These are phyloP conservation scores for Onygenales sp. DNA, from an alignment of 2,329 filamentous ascomycete genomes.

Conservation along the genomic window DNA sequence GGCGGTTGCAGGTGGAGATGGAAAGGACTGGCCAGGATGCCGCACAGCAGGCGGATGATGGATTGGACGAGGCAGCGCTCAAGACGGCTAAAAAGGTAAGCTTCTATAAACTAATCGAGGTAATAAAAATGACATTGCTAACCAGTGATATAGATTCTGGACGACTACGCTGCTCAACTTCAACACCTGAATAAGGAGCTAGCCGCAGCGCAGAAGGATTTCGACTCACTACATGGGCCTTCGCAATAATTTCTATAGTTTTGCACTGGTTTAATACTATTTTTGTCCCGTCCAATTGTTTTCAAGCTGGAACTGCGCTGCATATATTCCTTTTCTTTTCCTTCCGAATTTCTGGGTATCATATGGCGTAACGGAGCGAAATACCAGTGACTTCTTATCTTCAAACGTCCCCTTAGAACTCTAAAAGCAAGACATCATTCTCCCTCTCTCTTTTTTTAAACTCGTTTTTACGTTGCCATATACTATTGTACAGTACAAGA, in stretches of 20 bases:
- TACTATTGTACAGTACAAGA: conserved; percentile 6
- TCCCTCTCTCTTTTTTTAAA: neutral
- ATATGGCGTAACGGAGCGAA: neutral
- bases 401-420: neutral
- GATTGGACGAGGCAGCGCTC: conserved; percentile 49
- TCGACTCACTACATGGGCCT: conserved; percentile 43
- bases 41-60: conserved; percentile 32
- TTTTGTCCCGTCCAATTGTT: neutral
- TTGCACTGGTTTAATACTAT: neutral
- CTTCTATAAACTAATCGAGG: neutral
- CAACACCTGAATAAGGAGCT: conserved; percentile 54
- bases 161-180: conserved; percentile 42
- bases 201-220: conserved; percentile 49
- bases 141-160: conserved; percentile 33
- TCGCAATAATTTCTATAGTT: conserved; percentile 13
- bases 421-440: conserved; percentile 2
- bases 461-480: neutral
- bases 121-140: conserved; percentile 4
- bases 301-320: neutral
- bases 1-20: conserved; percentile 50
- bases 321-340: neutral
- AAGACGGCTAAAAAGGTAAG: conserved; percentile 52
- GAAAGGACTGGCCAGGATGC: conserved; percentile 41
- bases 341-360: neutral
- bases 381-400: neutral